These are phyloP conservation scores for Candida ficus DNA, from an alignment of 805 yeast genomes.

Conservation along the genomic window DNA sequence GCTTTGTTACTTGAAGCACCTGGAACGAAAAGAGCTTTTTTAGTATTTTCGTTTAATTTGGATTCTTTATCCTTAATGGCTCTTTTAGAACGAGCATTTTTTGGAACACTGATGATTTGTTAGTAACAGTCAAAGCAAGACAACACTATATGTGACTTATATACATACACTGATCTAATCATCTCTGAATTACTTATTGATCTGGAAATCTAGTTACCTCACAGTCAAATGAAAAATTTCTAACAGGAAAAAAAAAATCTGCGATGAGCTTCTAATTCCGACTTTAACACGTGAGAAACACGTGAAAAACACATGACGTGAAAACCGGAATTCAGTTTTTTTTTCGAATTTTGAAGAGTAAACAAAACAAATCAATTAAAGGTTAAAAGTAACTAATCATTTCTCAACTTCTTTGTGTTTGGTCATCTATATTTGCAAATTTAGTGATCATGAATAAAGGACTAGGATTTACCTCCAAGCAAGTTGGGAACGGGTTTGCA, in stretches of 20 bases:
- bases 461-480: neutral
- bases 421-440: no score
- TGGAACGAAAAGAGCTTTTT: slow-evolving; percentile 86
- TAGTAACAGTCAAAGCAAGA: no score
- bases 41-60: slow-evolving; percentile 83
- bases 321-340: neutral
- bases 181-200: neutral
- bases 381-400: no score
- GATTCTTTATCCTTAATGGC: slow-evolving; percentile 87
- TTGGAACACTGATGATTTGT: slow-evolving; percentile 57
- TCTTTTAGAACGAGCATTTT: slow-evolving; percentile 92
- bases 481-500: slow-evolving; percentile 6
- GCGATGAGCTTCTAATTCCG: slow-evolving; percentile 7
- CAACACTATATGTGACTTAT: no score
- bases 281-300: neutral
- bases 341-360: neutral
- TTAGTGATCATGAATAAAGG: slow-evolving; percentile 1
- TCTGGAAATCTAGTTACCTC: neutral
- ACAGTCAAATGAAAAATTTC: neutral
- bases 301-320: neutral
- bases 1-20: slow-evolving; percentile 77
- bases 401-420: no score
- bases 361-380: slow-evolving; percentile 1
- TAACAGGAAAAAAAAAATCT: slow-evolving; percentile 1
- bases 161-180: slow-evolving; percentile 12